These are phyloP conservation scores for Chamaecrista fasciculata DNA, from an alignment of 306 rosid genomes.

Conservation along the genomic window DNA sequence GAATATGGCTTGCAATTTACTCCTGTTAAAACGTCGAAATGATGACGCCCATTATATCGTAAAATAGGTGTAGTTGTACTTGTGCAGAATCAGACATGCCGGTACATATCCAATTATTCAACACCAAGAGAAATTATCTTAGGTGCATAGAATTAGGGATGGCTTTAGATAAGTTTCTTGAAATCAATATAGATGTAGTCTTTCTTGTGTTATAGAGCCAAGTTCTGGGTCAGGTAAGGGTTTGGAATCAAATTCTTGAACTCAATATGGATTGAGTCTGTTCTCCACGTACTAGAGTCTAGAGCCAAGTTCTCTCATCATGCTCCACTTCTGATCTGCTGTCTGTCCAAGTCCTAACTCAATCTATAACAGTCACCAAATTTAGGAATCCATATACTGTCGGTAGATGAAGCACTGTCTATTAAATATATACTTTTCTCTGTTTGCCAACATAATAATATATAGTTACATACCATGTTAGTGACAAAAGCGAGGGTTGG, in stretches of 20 bases:
- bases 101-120: neutral
- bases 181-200: neutral
- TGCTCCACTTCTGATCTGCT: neutral
- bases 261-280: neutral
- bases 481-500: constrained; percentile 52
- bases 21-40: neutral
- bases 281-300: neutral
- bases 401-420: constrained; percentile 9
- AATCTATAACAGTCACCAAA: neutral
- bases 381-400: constrained; percentile 10
- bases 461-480: constrained; percentile 73
- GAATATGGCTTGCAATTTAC: neutral
- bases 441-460: constrained; percentile 5
- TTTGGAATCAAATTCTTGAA: neutral
- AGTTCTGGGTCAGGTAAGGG: neutral
- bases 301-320: neutral
- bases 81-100: neutral
- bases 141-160: neutral
- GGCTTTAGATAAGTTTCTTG: neutral
- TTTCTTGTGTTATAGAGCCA: neutral
- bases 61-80: neutral
- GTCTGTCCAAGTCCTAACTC: neutral
- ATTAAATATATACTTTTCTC: constrained; percentile 3
- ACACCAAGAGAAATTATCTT: neutral
- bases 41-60: neutral